Evolutionary conservation across 1,139 yeast species (phyloP).

Genomic region (Kodamaea sp.): DNA sequence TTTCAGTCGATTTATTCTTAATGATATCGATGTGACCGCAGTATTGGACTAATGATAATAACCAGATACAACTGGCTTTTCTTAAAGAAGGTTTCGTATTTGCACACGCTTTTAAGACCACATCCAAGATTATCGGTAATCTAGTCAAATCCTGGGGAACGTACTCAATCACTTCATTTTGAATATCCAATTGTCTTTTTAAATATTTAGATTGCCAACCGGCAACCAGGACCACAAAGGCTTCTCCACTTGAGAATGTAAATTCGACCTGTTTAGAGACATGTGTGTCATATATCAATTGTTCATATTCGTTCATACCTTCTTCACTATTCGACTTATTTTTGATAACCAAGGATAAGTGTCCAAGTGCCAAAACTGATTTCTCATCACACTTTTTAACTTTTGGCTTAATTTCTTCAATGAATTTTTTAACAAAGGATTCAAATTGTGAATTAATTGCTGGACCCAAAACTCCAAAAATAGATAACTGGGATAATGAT

Average conservation of each 20-base stretch:
- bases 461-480: conserved; percentile 54
- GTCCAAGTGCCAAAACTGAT: conserved; percentile 55
- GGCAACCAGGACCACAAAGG: conserved; percentile 62
- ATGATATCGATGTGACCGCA: conserved; percentile 52
- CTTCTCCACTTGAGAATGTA: conserved; percentile 81
- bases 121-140: conserved; percentile 37
- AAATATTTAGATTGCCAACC: conserved; percentile 74
- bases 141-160: conserved; percentile 22
- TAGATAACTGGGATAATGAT: conserved; percentile 52
- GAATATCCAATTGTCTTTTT: conserved; percentile 50
- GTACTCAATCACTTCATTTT: conserved; percentile 22
- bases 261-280: conserved; percentile 68
- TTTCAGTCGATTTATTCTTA: conserved; percentile 43
- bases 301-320: conserved; percentile 34
- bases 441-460: conserved; percentile 7
- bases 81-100: conserved; percentile 71
- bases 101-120: conserved; percentile 50
- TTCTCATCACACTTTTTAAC: conserved; percentile 60
- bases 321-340: conserved; percentile 10
- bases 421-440: conserved; percentile 20
- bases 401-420: conserved; percentile 33
- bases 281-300: conserved; percentile 54
- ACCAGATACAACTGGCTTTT: conserved; percentile 82
- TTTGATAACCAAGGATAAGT: conserved; percentile 44
- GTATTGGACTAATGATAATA: conserved; percentile 73